These are phyloP conservation scores for Mortierella alpina DNA, from an alignment of 192 early-diverging fungal species.

Conservation along the genomic window DNA sequence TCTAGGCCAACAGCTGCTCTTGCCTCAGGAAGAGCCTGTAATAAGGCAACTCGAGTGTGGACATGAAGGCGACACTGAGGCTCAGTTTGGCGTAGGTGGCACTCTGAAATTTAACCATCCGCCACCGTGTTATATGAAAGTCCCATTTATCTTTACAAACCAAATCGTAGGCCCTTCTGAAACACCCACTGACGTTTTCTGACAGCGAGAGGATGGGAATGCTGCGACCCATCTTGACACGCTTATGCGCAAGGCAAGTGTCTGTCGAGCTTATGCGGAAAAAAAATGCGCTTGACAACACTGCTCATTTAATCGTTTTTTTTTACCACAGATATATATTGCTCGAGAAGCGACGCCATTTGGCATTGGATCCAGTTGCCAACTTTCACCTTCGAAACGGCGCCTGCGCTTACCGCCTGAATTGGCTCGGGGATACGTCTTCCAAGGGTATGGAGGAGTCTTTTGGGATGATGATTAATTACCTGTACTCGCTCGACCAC, in stretches of 20 bases:
- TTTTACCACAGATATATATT: conserved; percentile 65
- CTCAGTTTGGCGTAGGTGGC: conserved; percentile 29
- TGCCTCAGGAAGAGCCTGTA: conserved; percentile 24
- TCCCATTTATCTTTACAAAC: background rate
- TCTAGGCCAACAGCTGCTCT: conserved; percentile 32
- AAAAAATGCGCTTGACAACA: conserved; percentile 22
- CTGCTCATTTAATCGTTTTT: background rate
- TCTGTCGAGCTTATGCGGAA: conserved; percentile 66
- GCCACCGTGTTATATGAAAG: background rate
- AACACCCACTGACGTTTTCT: conserved; percentile 22
- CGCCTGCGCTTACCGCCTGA: conserved; percentile 85
- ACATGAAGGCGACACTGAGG: conserved; percentile 8
- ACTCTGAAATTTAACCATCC: no score
- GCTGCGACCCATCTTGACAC: conserved; percentile 68
- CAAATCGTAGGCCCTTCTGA: conserved; percentile 23
- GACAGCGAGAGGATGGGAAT: conserved; percentile 15
- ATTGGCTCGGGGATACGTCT: conserved; percentile 91
- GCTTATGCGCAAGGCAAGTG: conserved; percentile 68
- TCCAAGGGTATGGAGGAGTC: conserved; percentile 84
- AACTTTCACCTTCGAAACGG: conserved; percentile 98
- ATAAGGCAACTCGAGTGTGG: background rate
- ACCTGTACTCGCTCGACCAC: conserved; percentile 80
- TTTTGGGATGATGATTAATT: conserved; percentile 96
- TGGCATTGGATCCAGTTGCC: conserved; percentile 90
- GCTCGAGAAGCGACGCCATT: conserved; percentile 70